phyloP scores from a whole-genome alignment of 2,329 filamentous ascomycete genomes.

The Penicillium brevicompactum region DNA sequence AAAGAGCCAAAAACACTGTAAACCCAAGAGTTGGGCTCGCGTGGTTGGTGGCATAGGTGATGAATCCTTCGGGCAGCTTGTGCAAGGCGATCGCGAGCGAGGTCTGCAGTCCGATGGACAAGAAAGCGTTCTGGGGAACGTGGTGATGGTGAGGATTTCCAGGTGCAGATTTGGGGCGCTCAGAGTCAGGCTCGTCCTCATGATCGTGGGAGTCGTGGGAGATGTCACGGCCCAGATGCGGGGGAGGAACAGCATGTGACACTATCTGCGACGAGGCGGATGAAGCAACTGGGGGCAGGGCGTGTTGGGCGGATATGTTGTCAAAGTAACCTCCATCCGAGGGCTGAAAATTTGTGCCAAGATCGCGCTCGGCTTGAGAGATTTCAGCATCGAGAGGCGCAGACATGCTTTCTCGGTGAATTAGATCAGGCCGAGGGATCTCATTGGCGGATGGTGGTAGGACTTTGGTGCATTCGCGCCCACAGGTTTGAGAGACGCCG shows the following conservation, averaged over 20 bases:
- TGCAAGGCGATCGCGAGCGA: constrained; percentile 93
- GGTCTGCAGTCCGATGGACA: constrained; percentile 94
- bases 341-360: constrained; percentile 1
- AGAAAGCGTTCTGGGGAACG: constrained; percentile 88
- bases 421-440: constrained; percentile 13
- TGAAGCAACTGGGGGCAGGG: neutral
- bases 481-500: constrained; percentile 64
- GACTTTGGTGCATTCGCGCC: constrained; percentile 60
- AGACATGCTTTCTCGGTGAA: constrained; percentile 19
- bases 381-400: constrained; percentile 20
- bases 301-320: constrained; percentile 11
- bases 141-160: constrained; percentile 80
- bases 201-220: neutral
- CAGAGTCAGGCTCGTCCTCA: constrained; percentile 11
- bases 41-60: constrained; percentile 97
- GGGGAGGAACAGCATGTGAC: neutral
- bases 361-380: constrained; percentile 2
- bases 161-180: constrained; percentile 13
- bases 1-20: constrained; percentile 90
- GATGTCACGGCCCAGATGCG: neutral
- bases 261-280: constrained; percentile 14
- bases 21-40: constrained; percentile 86
- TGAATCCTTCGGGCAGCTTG: constrained; percentile 84
- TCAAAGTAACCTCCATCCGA: constrained; percentile 18
- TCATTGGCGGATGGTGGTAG: constrained; percentile 25